Percentiles rank a stretch among this genome's conserved stretches.
Evolutionary conservation across 371 early-diverging fungal genomes (phyloP).

Genomic region (Rhizopus delemar): DNA sequence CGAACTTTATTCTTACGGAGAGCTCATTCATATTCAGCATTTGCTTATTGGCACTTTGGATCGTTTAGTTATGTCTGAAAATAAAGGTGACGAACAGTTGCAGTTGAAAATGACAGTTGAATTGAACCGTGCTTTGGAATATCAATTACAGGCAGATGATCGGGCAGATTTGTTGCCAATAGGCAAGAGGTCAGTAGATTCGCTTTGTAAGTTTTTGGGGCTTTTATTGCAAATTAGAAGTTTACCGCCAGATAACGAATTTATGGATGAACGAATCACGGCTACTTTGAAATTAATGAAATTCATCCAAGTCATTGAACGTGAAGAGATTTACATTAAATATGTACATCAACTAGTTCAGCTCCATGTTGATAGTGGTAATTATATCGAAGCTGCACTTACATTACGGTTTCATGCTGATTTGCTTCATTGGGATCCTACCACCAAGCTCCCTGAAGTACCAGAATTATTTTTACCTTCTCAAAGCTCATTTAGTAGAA

Average conservation of each 20-base stretch:
- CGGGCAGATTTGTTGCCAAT: conserved; percentile 23
- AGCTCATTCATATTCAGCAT: conserved; percentile 57
- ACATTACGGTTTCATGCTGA: conserved; percentile 73
- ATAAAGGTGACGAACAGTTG: conserved; percentile 53
- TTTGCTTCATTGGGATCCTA: conserved; percentile 65
- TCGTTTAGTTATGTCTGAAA: conserved; percentile 59
- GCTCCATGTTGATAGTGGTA: conserved; percentile 60
- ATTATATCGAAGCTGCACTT: conserved; percentile 72
- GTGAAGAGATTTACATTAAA: conserved; percentile 70
- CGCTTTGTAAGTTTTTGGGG: conserved; percentile 57
- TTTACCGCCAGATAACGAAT: conserved; percentile 60
- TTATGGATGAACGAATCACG: conserved; percentile 67
- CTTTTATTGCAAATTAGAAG: conserved; percentile 60
- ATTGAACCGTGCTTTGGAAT: conserved; percentile 31
- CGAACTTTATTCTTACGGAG: conserved; percentile 55
- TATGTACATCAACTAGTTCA: conserved; percentile 70
- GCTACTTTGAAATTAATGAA: conserved; percentile 65
- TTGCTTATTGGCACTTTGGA: conserved; percentile 66
- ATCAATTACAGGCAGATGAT: conserved; percentile 26
- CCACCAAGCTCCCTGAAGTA: conserved; percentile 45
- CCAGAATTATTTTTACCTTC: conserved; percentile 54
- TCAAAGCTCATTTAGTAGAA: conserved; percentile 64
- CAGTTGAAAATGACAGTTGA: conserved; percentile 40
- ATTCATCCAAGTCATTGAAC: conserved; percentile 64
- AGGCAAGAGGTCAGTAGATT: conserved; percentile 49